Evolutionary conservation across 1,284 basidiomycete species (phyloP).

Genomic region (Ganoderma multipileum): DNA sequence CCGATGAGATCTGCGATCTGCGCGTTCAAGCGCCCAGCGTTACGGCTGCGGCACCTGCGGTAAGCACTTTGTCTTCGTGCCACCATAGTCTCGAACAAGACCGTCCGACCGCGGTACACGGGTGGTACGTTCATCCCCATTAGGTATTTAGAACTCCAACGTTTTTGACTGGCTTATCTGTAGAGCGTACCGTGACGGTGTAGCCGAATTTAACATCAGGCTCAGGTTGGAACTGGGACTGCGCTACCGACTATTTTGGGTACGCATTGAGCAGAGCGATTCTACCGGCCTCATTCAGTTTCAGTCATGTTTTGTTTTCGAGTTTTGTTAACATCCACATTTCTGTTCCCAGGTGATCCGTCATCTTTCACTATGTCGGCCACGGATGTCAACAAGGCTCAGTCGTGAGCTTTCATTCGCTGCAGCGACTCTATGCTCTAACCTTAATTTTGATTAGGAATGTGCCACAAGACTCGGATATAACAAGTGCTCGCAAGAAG

Average conservation of each 20-base stretch:
- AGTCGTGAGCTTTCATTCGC: not conserved
- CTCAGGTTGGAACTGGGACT: not conserved
- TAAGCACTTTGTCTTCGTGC: too few species aligned
- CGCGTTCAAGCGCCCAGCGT: too few species aligned
- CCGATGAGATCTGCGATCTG: too few species aligned
- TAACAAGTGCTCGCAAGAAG: slow-evolving; percentile 1
- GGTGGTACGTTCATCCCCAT: too few species aligned
- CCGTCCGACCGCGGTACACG: too few species aligned
- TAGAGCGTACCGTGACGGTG: not conserved
- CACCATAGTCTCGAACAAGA: too few species aligned
- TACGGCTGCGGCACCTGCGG: too few species aligned
- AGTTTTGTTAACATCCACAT: not conserved
- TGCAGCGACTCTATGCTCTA: not conserved
- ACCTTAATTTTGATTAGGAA: not conserved
- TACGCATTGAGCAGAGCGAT: too few species aligned
- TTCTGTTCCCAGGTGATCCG: not conserved
- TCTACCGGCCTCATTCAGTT: not conserved
- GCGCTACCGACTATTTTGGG: too few species aligned
- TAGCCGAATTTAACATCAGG: not conserved
- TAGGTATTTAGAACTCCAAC: too few species aligned
- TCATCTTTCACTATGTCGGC: not conserved
- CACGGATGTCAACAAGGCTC: not conserved
- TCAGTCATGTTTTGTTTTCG: not conserved
- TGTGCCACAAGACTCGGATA: not conserved
- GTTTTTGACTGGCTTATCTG: not conserved